phyloP scores from a whole-genome alignment of 306 rosid species.

The Ceratonia siliqua region DNA sequence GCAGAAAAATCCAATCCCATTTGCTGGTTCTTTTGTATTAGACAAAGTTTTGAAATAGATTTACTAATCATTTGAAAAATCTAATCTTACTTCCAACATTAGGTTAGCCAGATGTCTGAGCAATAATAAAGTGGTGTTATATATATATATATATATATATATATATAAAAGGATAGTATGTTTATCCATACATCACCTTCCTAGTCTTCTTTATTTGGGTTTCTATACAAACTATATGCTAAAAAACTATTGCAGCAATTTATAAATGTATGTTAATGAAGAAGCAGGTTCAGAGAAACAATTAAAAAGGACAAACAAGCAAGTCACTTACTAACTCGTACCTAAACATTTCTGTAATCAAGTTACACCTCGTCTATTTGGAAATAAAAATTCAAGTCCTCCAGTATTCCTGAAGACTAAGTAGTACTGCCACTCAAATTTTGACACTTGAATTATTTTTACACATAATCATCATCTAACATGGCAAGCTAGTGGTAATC shows the following conservation, averaged over 20 bases:
- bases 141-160: not conserved
- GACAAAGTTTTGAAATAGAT: not conserved
- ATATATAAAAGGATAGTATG: no score
- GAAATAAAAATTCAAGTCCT: no score
- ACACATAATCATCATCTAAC: no score
- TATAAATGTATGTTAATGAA: not conserved
- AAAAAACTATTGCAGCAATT: not conserved
- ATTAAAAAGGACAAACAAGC: not conserved
- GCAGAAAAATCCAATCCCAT: conserved; percentile 4
- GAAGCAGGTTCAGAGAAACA: not conserved
- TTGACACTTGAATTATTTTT: no score
- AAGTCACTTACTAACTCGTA: not conserved
- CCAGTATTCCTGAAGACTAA: no score
- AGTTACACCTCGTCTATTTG: not conserved
- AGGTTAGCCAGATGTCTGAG: not conserved
- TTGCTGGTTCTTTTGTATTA: not conserved
- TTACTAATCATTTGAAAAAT: conserved; percentile 18
- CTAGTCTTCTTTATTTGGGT: not conserved
- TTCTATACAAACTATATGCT: not conserved
- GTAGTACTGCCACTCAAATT: no score
- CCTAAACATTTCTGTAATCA: not conserved
- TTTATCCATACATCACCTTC: not conserved
- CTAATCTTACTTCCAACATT: conserved; percentile 9
- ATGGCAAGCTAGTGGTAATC: no score
- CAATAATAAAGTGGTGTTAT: not conserved